Base-by-base conservation (phyloP, 371 early-diverging fungal genomes). In the Actinomucor elegans region DNA sequence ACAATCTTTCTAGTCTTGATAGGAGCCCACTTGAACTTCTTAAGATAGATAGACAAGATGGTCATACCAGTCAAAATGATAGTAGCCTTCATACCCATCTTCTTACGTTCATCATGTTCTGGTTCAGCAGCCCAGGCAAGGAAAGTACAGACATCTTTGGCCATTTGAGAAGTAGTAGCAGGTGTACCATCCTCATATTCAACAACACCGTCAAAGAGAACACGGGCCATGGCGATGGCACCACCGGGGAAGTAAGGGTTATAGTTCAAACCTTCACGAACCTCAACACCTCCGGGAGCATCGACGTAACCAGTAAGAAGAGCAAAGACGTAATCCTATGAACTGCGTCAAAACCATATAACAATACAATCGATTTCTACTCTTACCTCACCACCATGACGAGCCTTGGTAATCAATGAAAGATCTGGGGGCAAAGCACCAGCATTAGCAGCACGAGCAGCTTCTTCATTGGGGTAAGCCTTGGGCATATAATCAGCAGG, bases 161-260 rank as follows among this genome's bases (percentile, higher is more conserved):
- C 93, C 80, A 98, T 90, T 79, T 98, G 98, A 20, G 96, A 94
- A 33, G 97, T 88, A 18, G 93, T 96, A 63, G 95, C 95, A 50
- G 96, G 95, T n/a, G 98, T 97, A 27, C 83, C 98, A 71, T 98
- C 98, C 58, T 97, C 98, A 67, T 92, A 98, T 61, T 98, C 97
- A 31, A 97, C 94, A 36, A 95, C 76, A 47, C 92, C 98, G 58
- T 98, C 98, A 73, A 86, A 97, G 34, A 98, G 66, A 50, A 88
- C 80, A 65, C 91, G 92, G 38, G 97, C 98, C 97, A 98, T 98
- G 63, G 91, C 87, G 79, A 98, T 98, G 53, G 97, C 93, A 61
- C 98, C 97, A 58, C 98, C 98, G 21, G 96, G 98, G 93, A 98
- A 97, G 83, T 97, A 98, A 38, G 95, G 94, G 85, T 98, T 98